Evolutionary conservation across 805 yeast species (phyloP), one percentile per base, ranked within the genome.

Genomic region (Saccharomycopsis synnaedendra): DNA sequence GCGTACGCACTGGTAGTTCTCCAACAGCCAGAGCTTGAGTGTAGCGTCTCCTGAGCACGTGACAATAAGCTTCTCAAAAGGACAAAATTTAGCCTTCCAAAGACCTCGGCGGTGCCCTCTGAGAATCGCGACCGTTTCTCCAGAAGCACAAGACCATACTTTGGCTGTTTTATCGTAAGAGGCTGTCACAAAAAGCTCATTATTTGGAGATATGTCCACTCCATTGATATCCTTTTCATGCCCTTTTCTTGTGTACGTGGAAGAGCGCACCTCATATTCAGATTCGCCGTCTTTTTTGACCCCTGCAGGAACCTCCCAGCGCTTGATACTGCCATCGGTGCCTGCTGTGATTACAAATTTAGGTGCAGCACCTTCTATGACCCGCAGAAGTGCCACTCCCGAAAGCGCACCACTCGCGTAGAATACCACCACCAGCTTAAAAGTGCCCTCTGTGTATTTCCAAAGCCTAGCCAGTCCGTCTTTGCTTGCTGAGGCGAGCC

Each of bases 191-290:
- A 93, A 80, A 44, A 74, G 70, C 54, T 81, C 82, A 63, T 90
- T 94, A 59, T 88, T 86, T 11, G 96, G 95, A n/a, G 97, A 74
- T 3, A 93, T 70, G 54, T 88, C 96, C 46, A 93, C 67, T 2
- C 90, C 75, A 58, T 93, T 94, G 51, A 93, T 93, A 63, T 93
- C 96, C 62, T 90, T 93, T 47, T 93, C 97, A 62, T 93, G 99
- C 1, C 97, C 97, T 59, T 89, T 78, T 69, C 96, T 78, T 0
- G 98, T 93, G 63, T 82, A 93, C 56, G 72, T 78, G 5, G 85
- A 71, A 3, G 59, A 48, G 10, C 60, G 55, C 3, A 31, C 10
- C 7, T 30, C 37, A 3, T 32, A 10, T 3, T 31, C n/a, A 9
- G 10, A 8, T 8, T 8, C n/a, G 36, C 10, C n/a, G 30, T 38